Evolutionary conservation across 2,329 filamentous ascomycete genomes (phyloP).

Genomic region (Botrytis medusae): DNA sequence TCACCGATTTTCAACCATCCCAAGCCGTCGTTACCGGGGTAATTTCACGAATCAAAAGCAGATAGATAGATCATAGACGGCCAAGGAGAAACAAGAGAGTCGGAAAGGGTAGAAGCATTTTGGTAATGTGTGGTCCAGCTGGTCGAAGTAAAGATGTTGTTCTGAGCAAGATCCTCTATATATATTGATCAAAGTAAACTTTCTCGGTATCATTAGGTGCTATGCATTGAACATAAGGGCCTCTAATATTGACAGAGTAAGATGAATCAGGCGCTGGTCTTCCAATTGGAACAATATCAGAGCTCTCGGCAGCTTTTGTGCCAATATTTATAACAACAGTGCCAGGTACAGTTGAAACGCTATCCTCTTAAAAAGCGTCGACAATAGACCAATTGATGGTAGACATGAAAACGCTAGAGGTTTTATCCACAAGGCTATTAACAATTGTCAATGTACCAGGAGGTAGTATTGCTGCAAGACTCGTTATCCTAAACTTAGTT

Average conservation of each 20-base stretch:
- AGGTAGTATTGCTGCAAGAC: background rate
- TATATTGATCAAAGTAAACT: background rate
- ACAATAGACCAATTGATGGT: background rate
- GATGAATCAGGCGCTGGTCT: background rate
- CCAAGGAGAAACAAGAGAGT: background rate
- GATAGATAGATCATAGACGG: background rate
- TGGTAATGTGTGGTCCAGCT: background rate
- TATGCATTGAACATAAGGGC: background rate
- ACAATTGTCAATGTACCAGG: background rate
- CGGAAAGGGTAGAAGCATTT: background rate
- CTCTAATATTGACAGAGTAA: background rate
- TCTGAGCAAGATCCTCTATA: background rate
- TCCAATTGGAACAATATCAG: background rate
- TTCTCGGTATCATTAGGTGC: background rate
- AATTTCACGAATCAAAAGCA: background rate
- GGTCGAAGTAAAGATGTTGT: background rate
- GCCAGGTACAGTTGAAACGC: background rate
- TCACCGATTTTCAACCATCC: background rate
- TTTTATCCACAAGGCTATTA: background rate
- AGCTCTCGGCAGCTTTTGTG: background rate
- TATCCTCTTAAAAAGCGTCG: background rate
- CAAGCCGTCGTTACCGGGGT: background rate
- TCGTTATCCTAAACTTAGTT: background rate
- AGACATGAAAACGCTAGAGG: background rate
- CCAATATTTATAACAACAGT: background rate